Base-by-base conservation (phyloP, 805 yeast species). In the Candida chilensis region DNA sequence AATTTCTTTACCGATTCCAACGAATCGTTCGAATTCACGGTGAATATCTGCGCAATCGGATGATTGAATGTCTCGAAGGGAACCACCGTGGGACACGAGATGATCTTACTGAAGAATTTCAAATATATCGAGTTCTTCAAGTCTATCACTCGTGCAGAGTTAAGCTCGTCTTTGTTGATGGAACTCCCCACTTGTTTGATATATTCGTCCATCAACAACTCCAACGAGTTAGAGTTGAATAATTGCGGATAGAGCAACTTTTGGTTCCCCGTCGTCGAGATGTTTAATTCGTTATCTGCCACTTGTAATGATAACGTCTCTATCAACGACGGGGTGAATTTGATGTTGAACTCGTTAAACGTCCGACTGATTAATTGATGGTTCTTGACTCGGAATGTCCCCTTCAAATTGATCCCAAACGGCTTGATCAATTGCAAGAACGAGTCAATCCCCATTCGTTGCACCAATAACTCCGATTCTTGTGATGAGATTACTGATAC, bases 41-140 rank as follows among this genome's bases (percentile, higher is more conserved):
- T 77, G 30, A 86, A 64, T 10, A 90, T 48, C 25, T 87, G 81
- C 3, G 84, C 68, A 2, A 86, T 71, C 0, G 96, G 96, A 47
- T 88, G 96, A 40, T 82, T 78, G 50, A 87, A 77, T 4, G 86
- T 78, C 50, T 90, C 96, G 47, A 83, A 85, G 2, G 90, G 77
- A 2, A 84, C 74, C 6, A 83, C 54, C 5, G 67, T 65, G 10
- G 72, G 66, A 9, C 80, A 64, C 3, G 85, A 66, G 5, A 81
- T 57, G 25, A 81, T 45, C 38, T 74, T 68, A 18, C 76, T 64
- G 39, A 81, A 64, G 38, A 75, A 64, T 30, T 67, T 70, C 37
- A 72, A 55, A 46, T 78, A 84, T 7, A 78, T 53, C 4, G 72
- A 61, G 32, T 61, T 61, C 30, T 60, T 63, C 24, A 70, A 42